Evolutionary conservation across 1,139 yeast species (phyloP).

Genomic region (Candida tetrigidarum): DNA sequence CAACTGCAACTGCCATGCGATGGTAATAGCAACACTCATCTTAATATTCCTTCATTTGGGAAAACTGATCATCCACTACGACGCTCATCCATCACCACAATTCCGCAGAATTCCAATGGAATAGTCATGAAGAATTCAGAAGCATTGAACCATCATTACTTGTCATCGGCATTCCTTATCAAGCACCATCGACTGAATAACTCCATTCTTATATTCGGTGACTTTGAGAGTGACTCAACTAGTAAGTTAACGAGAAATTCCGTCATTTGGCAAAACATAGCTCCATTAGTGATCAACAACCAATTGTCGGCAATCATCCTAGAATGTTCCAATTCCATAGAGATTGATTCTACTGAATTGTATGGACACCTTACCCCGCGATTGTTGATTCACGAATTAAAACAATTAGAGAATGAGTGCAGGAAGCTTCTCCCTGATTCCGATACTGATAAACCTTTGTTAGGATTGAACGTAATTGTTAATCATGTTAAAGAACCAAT

Average conservation of each 20-base stretch:
- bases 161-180: constrained; percentile 56
- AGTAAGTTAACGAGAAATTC: constrained; percentile 48
- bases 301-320: constrained; percentile 59
- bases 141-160: constrained; percentile 23
- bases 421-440: constrained; percentile 17
- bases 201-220: constrained; percentile 69
- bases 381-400: constrained; percentile 61
- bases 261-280: constrained; percentile 60
- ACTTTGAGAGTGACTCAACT: constrained; percentile 69
- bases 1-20: not conserved
- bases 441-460: constrained; percentile 32
- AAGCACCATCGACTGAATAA: constrained; percentile 21
- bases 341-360: constrained; percentile 46
- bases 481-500: constrained; percentile 73
- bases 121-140: constrained; percentile 11
- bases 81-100: constrained; percentile 20
- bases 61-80: constrained; percentile 15
- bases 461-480: constrained; percentile 58
- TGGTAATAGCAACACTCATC: not conserved
- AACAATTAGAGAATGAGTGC: constrained; percentile 31
- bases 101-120: constrained; percentile 11
- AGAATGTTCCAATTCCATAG: constrained; percentile 72
- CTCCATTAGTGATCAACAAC: constrained; percentile 43
- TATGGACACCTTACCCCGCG: constrained; percentile 84
- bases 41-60: constrained; percentile 1